A percentile compares a stretch with the other conserved stretches of the same genome.
These are phyloP conservation scores for Candolleomyces aberdarensis DNA, from an alignment of 768 basidiomycete genomes.

Conservation along the genomic window DNA sequence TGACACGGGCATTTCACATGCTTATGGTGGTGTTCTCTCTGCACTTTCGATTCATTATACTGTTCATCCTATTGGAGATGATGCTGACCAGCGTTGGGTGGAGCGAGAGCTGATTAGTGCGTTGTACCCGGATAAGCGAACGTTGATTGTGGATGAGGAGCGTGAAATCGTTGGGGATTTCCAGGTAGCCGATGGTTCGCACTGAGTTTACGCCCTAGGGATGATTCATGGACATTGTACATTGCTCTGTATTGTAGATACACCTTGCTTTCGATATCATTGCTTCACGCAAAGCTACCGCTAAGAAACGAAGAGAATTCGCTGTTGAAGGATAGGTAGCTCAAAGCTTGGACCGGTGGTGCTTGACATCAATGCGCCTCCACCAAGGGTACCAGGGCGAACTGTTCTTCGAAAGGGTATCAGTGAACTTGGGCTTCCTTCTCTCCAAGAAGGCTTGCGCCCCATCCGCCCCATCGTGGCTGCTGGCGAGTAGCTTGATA, in stretches of 20 bases:
- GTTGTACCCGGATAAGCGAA: conserved; percentile 52
- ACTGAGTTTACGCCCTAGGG: background rate
- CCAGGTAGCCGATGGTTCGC: background rate
- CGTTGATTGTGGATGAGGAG: conserved; percentile 48
- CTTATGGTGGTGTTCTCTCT: conserved; percentile 91
- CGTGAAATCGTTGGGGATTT: conserved; percentile 46
- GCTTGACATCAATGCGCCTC: conserved; percentile 30
- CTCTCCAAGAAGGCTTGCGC: conserved; percentile 46
- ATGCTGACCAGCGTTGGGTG: conserved; percentile 42
- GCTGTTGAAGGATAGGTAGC: too few relatives aligned
- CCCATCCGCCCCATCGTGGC: conserved; percentile 46
- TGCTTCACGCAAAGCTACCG: too few relatives aligned
- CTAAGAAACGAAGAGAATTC: too few relatives aligned
- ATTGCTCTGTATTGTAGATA: background rate
- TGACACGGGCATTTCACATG: conserved; percentile 96
- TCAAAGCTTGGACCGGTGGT: conserved; percentile 34
- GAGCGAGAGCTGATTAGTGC: conserved; percentile 68
- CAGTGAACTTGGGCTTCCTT: conserved; percentile 41
- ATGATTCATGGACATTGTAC: background rate
- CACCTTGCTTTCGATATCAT: too few relatives aligned
- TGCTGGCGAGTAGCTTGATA: conserved; percentile 35
- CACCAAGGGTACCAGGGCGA: conserved; percentile 51
- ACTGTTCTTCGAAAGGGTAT: conserved; percentile 38
- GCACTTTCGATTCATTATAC: conserved; percentile 86
- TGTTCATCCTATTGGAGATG: conserved; percentile 57